Base-by-base conservation (phyloP, 1,284 basidiomycete genomes). In the Ustilago hordei region DNA sequence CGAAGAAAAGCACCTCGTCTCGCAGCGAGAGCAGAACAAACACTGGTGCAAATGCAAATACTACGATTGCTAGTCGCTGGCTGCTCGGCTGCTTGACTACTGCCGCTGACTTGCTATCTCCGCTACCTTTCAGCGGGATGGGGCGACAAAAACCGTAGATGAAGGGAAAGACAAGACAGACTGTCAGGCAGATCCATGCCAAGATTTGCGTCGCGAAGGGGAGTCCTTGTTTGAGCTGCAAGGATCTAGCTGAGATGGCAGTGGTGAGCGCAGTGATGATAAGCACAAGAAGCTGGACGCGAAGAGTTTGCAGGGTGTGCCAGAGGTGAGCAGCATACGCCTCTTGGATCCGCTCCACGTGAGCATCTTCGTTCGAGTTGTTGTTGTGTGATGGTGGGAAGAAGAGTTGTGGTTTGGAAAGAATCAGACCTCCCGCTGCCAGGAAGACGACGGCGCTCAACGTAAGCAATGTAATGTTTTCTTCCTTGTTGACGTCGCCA, bases 11-110 rank as follows among this genome's bases (percentile, higher is more conserved):
- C 0, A 92, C 92, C 81, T 95, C 94, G 50, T 92, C 91, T 67
- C 92, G 92, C 80, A 95, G 91, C 1, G 93, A 93, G 17, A 95
- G 89, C 38, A 95, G 89, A 38, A 94, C 89, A 69, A 95, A 95
- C 75, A 91, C 91, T 1, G 92, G 91, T 0, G 91, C 90, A 75
- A 95, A 92, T 1, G 91, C 91, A 56, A 81, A 84, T 3, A 85
- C 57, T 41, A 85, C 73, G 34, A 86, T 73, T 1, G 80, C 65
- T 39, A 87, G 56, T 7, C 86, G 84, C 61, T 86, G 83, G 15
- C 78, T 73, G 36, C 59, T 69, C 0, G 82, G 71, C 59, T 86
- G 85, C 3, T 54, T 55, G 8, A 64, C 57, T 3, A 36, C 19
- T 3, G 23, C 12, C 3, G 32, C 23, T 13, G 31, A 11, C 4